Conservation (phyloP, 345 rosid species). For the Citrus glauca region DNA sequence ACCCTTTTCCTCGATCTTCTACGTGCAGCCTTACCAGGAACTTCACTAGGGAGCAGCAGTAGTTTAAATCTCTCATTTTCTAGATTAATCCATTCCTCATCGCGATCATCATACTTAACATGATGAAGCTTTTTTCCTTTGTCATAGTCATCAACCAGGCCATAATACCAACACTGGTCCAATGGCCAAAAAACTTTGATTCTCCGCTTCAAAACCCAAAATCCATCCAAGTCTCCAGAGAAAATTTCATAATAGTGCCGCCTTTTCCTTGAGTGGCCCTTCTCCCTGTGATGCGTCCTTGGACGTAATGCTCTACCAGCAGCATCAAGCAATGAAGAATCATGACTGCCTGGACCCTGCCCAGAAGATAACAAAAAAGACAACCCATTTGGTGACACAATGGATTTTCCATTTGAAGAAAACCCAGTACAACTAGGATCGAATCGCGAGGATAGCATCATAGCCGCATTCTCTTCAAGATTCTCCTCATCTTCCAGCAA, state of each 20-base stretch:
- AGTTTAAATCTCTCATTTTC: slow-evolving; percentile 84
- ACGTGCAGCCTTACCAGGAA: slow-evolving; percentile 46
- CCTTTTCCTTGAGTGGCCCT: slow-evolving; percentile 59
- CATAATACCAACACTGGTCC: slow-evolving; percentile 89
- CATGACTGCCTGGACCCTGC: slow-evolving; percentile 25
- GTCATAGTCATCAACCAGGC: slow-evolving; percentile 74
- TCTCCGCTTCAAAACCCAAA: slow-evolving; percentile 67
- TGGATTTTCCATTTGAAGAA: slow-evolving; percentile 47
- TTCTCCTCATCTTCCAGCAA: slow-evolving; percentile 75
- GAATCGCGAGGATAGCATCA: slow-evolving; percentile 90
- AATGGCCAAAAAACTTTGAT: slow-evolving; percentile 95
- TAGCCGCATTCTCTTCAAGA: slow-evolving; percentile 97
- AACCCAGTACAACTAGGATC: slow-evolving; percentile 82
- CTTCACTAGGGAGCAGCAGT: slow-evolving; percentile 76
- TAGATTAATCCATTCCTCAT: slow-evolving; percentile 93
- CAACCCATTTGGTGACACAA: slow-evolving; percentile 35
- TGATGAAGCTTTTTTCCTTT: slow-evolving; percentile 76
- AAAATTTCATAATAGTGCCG: slow-evolving; percentile 82
- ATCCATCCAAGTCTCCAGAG: slow-evolving; percentile 61
- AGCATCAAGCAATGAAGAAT: slow-evolving; percentile 49
- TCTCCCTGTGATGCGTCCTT: slow-evolving; percentile 51
- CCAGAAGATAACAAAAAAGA: slow-evolving; percentile 37
- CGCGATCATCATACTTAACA: slow-evolving; percentile 93
- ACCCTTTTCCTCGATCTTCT: slow-evolving; percentile 39
- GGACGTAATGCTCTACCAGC: slow-evolving; percentile 77